Base-by-base conservation (phyloP, 108 stramenopile species). In the Nitzschia sp. region DNA sequence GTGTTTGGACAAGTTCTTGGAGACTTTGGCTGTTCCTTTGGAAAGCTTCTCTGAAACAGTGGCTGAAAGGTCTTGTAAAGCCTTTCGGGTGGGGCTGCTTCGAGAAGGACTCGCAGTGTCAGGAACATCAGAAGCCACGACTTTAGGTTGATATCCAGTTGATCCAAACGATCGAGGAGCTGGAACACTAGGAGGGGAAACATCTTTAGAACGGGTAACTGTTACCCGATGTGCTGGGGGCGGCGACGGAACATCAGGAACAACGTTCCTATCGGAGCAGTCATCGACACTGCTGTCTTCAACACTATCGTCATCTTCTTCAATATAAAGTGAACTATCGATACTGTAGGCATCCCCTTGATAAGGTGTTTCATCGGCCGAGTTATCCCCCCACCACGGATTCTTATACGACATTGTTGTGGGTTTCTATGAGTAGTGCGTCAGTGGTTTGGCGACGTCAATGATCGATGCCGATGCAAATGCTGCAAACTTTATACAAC, bases 371-470 rank as follows among this genome's bases (percentile, higher is more conserved):
- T 57, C 30, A 6, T 19, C 51, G 26, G 5, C 27, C 21, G 56
- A 18, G 15, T 24, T 5, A 31, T 57, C 56, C 27, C 26, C n/a
- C 56, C 56, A 57, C 56, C 56, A 57, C 31, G 56, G 56, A 29
- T 17, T 57, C 26, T 57, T 57, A 31, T 32, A 29, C 21, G n/a
- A n/a, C 15, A 45, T 45, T 45, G 45, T n/a, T n/a, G n/a, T n/a
- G n/a, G n/a, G n/a, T n/a, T n/a, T n/a, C n/a, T n/a, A n/a, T n/a
- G n/a, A n/a, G n/a, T n/a, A n/a, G n/a, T n/a, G n/a, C n/a, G n/a
- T n/a, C n/a, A n/a, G n/a, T n/a, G n/a, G n/a, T n/a, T n/a, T n/a
- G n/a, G n/a, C n/a, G n/a, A n/a, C n/a, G n/a, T n/a, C n/a, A n/a
- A n/a, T n/a, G n/a, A n/a, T n/a, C n/a, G n/a, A n/a, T n/a, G n/a